Evolutionary conservation across 1,284 basidiomycete genomes (phyloP).

Genomic region (Sphagnurus paluster): DNA sequence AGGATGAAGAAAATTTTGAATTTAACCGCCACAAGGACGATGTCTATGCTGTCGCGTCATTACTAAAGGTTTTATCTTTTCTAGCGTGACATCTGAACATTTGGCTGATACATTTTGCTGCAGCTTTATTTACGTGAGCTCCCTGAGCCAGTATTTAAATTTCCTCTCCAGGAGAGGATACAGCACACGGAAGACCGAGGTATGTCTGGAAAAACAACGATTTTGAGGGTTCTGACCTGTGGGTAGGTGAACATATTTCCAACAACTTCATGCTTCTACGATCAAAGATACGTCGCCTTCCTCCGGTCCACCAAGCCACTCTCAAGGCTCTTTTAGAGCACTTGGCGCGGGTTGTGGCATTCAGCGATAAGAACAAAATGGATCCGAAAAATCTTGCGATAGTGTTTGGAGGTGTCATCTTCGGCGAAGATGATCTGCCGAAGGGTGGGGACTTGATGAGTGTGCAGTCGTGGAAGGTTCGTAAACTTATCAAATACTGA

Average conservation of each 20-base stretch:
- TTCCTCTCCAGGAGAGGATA: slow-evolving; percentile 80
- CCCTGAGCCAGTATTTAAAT: slow-evolving; percentile 91
- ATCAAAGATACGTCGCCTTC: slow-evolving; percentile 81
- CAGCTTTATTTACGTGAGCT: slow-evolving; percentile 89
- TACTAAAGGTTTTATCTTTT: slow-evolving; percentile 73
- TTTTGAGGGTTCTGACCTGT: slow-evolving; percentile 7
- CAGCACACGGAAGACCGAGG: slow-evolving; percentile 80
- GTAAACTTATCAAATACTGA: neutral
- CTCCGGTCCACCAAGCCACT: slow-evolving; percentile 87
- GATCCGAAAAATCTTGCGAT: slow-evolving; percentile 88
- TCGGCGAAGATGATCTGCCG: slow-evolving; percentile 86
- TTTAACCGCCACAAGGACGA: slow-evolving; percentile 83
- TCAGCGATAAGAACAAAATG: slow-evolving; percentile 89
- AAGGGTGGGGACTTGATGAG: slow-evolving; percentile 73
- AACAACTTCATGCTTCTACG: slow-evolving; percentile 76
- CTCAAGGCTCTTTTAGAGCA: slow-evolving; percentile 89
- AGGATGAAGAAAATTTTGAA: slow-evolving; percentile 82
- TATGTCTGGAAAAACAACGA: slow-evolving; percentile 29
- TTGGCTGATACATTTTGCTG: neutral
- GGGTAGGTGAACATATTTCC: slow-evolving; percentile 65
- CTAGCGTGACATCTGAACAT: neutral
- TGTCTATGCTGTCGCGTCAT: slow-evolving; percentile 84
- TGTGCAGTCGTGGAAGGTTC: slow-evolving; percentile 72
- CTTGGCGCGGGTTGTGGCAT: slow-evolving; percentile 73
- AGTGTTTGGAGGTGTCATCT: slow-evolving; percentile 82